Conservation (phyloP, 2,329 filamentous ascomycete species). For the Alternaria sp. region DNA sequence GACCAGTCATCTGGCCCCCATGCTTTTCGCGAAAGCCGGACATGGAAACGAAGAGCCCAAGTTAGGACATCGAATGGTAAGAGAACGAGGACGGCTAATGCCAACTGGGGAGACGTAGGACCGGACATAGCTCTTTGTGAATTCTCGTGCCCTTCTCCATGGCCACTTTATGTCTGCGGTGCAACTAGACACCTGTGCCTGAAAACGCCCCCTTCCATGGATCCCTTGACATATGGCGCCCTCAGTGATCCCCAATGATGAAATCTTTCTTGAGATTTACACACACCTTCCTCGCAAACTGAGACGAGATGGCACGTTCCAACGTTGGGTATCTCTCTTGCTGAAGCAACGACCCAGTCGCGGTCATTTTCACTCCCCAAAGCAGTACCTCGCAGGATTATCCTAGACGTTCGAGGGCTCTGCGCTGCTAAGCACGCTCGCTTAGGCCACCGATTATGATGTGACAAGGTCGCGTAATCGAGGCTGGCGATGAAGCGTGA, state of each 20-base stretch:
- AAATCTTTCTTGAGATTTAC: background rate
- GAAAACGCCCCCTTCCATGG: background rate
- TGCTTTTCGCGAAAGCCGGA: too few relatives aligned
- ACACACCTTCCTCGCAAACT: background rate
- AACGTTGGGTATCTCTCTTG: background rate
- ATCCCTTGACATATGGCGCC: background rate
- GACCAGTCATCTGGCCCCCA: too few relatives aligned
- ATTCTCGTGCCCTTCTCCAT: background rate
- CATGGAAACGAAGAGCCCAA: too few relatives aligned
- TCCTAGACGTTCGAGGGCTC: background rate
- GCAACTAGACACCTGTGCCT: background rate
- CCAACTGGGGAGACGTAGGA: too few relatives aligned
- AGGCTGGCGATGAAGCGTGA: background rate
- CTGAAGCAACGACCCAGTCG: background rate
- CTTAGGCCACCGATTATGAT: background rate
- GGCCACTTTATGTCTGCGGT: background rate
- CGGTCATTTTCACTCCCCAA: background rate
- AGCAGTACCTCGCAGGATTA: background rate
- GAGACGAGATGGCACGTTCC: background rate
- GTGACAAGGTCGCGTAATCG: background rate
- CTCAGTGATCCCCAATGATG: background rate
- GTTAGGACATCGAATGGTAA: too few relatives aligned
- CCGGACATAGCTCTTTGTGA: background rate
- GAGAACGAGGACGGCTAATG: too few relatives aligned
- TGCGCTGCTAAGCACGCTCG: background rate